A percentile compares a stretch with the other conserved stretches of the same genome.
phyloP scores from a whole-genome alignment of 805 yeast species.

The Yarrowia sp. region DNA sequence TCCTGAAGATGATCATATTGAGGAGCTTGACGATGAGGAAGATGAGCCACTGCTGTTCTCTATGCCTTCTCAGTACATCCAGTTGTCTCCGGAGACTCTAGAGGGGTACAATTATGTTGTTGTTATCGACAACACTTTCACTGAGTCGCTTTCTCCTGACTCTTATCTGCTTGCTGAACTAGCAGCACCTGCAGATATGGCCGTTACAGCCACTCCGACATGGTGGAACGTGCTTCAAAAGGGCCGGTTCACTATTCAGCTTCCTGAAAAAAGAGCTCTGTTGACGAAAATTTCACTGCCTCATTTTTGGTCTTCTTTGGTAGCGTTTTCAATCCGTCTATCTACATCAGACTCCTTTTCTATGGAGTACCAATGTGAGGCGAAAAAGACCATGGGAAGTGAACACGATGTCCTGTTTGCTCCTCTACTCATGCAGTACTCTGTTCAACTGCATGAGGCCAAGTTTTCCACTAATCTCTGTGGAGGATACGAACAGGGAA shows the following conservation, averaged over 20 bases:
- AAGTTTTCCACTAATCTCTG: slow-evolving; percentile 8
- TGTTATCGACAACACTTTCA: slow-evolving; percentile 4
- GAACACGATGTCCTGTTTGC: slow-evolving; percentile 26
- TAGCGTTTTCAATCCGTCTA: slow-evolving; percentile 5
- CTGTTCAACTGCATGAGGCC: slow-evolving; percentile 4
- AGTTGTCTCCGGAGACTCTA: background rate
- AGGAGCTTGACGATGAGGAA: background rate
- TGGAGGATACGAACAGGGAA: slow-evolving; percentile 7
- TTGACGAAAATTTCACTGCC: slow-evolving; percentile 12
- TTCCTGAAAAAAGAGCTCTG: background rate
- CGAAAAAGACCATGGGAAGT: slow-evolving; percentile 12
- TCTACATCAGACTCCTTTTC: slow-evolving; percentile 24
- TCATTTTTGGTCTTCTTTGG: slow-evolving; percentile 18
- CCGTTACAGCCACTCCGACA: background rate
- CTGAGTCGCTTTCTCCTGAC: background rate
- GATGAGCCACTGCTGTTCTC: background rate
- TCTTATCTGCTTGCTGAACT: slow-evolving; percentile 13
- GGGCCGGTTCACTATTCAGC: slow-evolving; percentile 5
- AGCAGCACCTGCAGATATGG: background rate
- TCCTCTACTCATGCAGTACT: slow-evolving; percentile 22
- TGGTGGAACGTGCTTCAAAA: slow-evolving; percentile 16
- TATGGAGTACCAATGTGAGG: slow-evolving; percentile 26
- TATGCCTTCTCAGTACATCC: background rate
- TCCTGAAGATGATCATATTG: background rate
- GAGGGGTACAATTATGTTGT: slow-evolving; percentile 1